phyloP scores from a whole-genome alignment of 192 early-diverging fungal genomes.

The Chytriomyces confervae region DNA sequence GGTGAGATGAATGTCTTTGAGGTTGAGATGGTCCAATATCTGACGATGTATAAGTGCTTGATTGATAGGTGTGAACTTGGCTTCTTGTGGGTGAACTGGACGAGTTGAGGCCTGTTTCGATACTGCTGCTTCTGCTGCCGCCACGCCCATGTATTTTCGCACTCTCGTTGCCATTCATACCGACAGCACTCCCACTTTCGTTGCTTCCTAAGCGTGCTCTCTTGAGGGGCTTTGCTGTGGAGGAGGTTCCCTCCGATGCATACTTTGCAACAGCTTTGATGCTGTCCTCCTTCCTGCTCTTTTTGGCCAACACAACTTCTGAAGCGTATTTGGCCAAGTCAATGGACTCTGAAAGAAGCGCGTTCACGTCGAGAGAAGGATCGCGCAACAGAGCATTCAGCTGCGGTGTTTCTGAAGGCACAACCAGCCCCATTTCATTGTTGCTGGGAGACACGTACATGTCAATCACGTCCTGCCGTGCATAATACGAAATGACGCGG shows the following conservation, averaged over 20 bases:
- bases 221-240: too few species aligned
- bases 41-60: too few species aligned
- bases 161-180: not conserved
- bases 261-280: constrained; percentile 24
- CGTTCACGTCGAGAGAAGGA: constrained; percentile 17
- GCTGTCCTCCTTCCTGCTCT: constrained; percentile 20
- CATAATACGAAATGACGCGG: constrained; percentile 31
- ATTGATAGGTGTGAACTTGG: too few species aligned
- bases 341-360: constrained; percentile 25
- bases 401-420: constrained; percentile 10
- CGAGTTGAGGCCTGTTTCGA: too few species aligned
- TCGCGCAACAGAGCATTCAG: constrained; percentile 8
- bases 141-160: not conserved
- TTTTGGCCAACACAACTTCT: constrained; percentile 24
- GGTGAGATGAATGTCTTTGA: too few species aligned
- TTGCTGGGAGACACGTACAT: constrained; percentile 6
- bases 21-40: too few species aligned
- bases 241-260: not conserved
- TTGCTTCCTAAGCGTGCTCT: not conserved
- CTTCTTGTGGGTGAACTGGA: too few species aligned
- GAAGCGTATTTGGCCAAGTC: constrained; percentile 33
- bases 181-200: not conserved
- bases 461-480: constrained; percentile 28
- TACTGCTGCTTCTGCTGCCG: not conserved
- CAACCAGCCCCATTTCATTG: not conserved